Evolutionary conservation across 148 eudicot genomes (phyloP), one percentile per base, ranked within the genome.

Genomic region (Rheum nobile): DNA sequence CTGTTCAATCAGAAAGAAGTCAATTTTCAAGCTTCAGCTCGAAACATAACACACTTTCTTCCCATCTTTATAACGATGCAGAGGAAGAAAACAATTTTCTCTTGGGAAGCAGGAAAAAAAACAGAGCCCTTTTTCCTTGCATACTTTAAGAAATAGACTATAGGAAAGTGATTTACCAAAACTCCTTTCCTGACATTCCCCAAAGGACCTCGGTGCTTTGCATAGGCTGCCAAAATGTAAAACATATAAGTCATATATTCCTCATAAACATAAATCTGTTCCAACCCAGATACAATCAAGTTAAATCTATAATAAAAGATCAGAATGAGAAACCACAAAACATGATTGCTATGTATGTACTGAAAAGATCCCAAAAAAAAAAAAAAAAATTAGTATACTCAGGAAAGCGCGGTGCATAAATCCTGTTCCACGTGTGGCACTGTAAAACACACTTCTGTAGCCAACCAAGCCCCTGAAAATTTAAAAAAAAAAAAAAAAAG

Each of bases 181-280:
- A 92, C 99, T 87, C 99, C 99, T 80, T 95, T 95, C 75, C 99
- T 87, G 79, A 95, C 97, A 83, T 92, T 95, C 71, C 97, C 99
- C 71, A 95, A 86, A 38, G 90, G 87, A 75, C 99, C 99, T 24
- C 99, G 93, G 75, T 88, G 80, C 74, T 95, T 95, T 48, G 80
- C 96, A 81, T 95, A 95, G 59, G 84, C 99, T 95, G 96, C 78
- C 79, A 82, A 77, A 73, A 76, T 12, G 38, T 32, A 48, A 44
- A 34, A 59, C 6, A 74, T 26, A 4, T 32, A 65, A 65, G 70
- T 16, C 21, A 65, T 11, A 32, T 14, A 16, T 17, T 17, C 22
- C 32, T 31, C 39, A 34, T 29, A 32, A 34, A 17, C 22, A 34
- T 22, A 55, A 7, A 55, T 55, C 12, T 55, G 63, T 24, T 22